Evolutionary conservation across 805 yeast genomes (phyloP), one percentile per base, ranked within the genome.

Genomic region (Teunomyces kruisii): DNA sequence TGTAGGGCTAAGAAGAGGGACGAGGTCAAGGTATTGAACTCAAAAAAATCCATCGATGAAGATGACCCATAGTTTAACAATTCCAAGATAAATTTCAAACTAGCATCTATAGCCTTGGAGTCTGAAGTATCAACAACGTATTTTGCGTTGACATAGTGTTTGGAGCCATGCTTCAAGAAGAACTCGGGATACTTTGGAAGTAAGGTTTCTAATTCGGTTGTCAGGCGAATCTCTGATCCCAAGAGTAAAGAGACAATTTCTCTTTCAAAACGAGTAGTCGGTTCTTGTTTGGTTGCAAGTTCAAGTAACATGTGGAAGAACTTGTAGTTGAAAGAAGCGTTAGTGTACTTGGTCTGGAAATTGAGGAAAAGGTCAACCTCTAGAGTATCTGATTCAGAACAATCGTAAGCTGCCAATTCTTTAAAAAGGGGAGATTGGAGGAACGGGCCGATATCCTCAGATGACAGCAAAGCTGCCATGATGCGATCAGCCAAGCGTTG

Each of bases 61-160:
- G 40, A 16, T 6, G 27, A 40, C 5, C 57, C 58, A 24, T 61
- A 62, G 35, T 63, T 65, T 26, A 63, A 42, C 9, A 51, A 19
- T 39, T 61, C 59, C 16, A 64, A 44, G 16, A 62, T 33, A 30
- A 58, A 52, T 26, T 51, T 44, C n/a, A 58, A 27, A 32, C 26
- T 8, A 30, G 10, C 9, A 26, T 10, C 16, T 14, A 28, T 9
- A 39, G 27, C 15, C 28, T 26, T 26, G 3, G 28, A 26, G 7
- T 26, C 12, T 5, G 28, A 9, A 9, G 28, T 26, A 9, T 26
- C 33, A 26, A 26, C 32, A 12, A n/a, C 16, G 41, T 24, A 36
- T 38, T 35, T 32, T 6, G 28, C 13, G 12, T 19, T 16, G 27
- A 14, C 7, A 9, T 7, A 17, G 28, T 35, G 38, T 35, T 35